phyloP scores from a whole-genome alignment of 805 yeast genomes.

The Scheffersomyces stipitis region DNA sequence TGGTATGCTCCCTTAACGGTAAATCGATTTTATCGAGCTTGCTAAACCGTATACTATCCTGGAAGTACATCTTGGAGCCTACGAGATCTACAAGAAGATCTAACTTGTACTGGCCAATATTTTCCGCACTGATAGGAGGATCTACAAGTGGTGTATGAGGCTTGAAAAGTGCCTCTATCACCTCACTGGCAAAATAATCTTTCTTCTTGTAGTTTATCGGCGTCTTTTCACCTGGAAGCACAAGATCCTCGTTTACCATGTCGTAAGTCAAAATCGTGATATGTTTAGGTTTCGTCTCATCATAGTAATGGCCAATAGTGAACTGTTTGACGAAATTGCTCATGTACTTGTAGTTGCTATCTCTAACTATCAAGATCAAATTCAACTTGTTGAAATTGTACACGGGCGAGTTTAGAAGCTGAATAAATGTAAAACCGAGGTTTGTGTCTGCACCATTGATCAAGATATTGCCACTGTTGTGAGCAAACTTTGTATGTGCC shows the following conservation, averaged over 20 bases:
- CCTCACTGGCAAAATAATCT: constrained; percentile 36
- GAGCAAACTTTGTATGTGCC: constrained; percentile 18
- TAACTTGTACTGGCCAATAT: constrained; percentile 26
- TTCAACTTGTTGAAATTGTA: constrained; percentile 26
- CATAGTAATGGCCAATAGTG: constrained; percentile 17
- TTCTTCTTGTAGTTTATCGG: constrained; percentile 38
- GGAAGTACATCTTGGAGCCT: constrained; percentile 40
- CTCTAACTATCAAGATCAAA: constrained; percentile 31
- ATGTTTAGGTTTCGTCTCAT: constrained; percentile 19
- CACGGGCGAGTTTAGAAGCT: constrained; percentile 27
- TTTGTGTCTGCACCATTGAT: constrained; percentile 46
- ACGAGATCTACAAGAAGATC: constrained; percentile 40
- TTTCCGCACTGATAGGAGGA: constrained; percentile 14
- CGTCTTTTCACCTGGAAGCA: constrained; percentile 33
- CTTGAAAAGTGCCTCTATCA: constrained; percentile 32
- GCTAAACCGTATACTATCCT: constrained; percentile 25
- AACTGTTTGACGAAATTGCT: constrained; percentile 16
- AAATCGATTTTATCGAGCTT: constrained; percentile 29
- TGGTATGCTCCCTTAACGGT: constrained; percentile 23
- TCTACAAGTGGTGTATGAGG: constrained; percentile 18
- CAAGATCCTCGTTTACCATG: constrained; percentile 31
- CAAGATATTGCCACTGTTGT: constrained; percentile 27
- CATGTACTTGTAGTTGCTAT: constrained; percentile 18
- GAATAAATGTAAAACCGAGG: constrained; percentile 36
- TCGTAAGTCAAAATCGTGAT: constrained; percentile 34